These are phyloP conservation scores for Vaccinium macrocarpon DNA, from an alignment of 148 eudicot genomes.

Conservation along the genomic window DNA sequence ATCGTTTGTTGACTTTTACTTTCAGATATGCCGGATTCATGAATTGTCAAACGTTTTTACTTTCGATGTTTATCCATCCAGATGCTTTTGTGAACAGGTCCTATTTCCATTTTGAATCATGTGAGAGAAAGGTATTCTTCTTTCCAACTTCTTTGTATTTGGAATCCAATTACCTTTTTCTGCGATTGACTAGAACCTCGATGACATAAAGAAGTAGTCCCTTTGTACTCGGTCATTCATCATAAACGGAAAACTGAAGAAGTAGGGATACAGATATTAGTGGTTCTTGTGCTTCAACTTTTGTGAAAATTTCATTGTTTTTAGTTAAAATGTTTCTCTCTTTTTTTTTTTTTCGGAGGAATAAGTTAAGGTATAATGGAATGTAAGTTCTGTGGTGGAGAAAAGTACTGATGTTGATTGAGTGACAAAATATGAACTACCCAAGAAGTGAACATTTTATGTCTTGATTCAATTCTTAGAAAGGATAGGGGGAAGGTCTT, in stretches of 20 bases:
- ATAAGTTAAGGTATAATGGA: background rate
- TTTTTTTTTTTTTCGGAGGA: background rate
- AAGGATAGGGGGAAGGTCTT: too few species aligned
- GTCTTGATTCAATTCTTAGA: background rate
- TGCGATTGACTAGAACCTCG: background rate
- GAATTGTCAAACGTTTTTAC: background rate
- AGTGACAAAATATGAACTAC: background rate
- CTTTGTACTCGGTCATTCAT: background rate
- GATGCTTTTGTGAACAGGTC: background rate
- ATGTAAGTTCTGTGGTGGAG: background rate
- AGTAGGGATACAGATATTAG: background rate
- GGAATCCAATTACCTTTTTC: background rate
- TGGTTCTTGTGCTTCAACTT: background rate
- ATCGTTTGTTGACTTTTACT: constrained; percentile 18
- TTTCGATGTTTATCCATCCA: background rate
- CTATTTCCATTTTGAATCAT: background rate
- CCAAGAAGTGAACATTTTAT: background rate
- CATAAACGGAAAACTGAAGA: background rate
- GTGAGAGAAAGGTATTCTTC: constrained; percentile 1
- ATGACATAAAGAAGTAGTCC: background rate
- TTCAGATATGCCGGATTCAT: background rate
- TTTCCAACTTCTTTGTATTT: background rate
- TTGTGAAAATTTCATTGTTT: background rate
- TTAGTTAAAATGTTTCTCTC: background rate
- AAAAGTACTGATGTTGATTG: background rate